A percentile compares a stretch with the other conserved stretches of the same genome.
Conservation (phyloP, 371 early-diverging fungal genomes). For the Mortierella sp. region DNA sequence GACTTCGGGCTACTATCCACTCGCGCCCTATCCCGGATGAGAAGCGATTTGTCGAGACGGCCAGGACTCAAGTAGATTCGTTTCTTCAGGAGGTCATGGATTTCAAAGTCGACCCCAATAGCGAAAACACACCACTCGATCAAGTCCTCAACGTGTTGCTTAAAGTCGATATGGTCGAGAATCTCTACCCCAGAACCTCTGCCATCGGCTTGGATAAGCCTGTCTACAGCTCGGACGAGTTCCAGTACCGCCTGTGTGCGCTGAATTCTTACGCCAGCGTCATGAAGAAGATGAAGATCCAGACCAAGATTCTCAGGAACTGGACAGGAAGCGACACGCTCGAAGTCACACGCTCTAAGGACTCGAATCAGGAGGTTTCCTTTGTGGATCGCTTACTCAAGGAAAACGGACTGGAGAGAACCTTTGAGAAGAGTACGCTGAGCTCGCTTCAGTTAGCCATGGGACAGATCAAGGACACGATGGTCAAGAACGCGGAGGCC, state of each 20-base stretch:
- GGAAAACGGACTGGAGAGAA: conserved; percentile 84
- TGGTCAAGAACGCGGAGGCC: conserved; percentile 74
- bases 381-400: conserved; percentile 90
- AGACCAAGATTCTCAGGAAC: conserved; percentile 79
- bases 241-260: conserved; percentile 81
- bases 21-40: conserved; percentile 77
- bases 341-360: conserved; percentile 68
- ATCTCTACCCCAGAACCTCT: conserved; percentile 81
- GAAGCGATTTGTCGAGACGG: conserved; percentile 75
- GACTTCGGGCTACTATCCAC: conserved; percentile 76
- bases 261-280: conserved; percentile 85
- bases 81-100: conserved; percentile 76
- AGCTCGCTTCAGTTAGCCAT: conserved; percentile 68
- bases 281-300: conserved; percentile 79
- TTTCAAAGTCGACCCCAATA: conserved; percentile 68
- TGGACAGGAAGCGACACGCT: conserved; percentile 89
- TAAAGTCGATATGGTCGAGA: conserved; percentile 82
- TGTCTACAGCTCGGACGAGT: conserved; percentile 74
- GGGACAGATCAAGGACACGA: conserved; percentile 73
- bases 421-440: conserved; percentile 84
- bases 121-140: conserved; percentile 61
- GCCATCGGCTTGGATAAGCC: conserved; percentile 80
- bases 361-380: conserved; percentile 63
- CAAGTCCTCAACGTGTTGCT: conserved; percentile 80
- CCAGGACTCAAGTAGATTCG: conserved; percentile 73